These are phyloP conservation scores for Penicillium sp. DNA, from an alignment of 2,329 filamentous ascomycete species.

Conservation along the genomic window DNA sequence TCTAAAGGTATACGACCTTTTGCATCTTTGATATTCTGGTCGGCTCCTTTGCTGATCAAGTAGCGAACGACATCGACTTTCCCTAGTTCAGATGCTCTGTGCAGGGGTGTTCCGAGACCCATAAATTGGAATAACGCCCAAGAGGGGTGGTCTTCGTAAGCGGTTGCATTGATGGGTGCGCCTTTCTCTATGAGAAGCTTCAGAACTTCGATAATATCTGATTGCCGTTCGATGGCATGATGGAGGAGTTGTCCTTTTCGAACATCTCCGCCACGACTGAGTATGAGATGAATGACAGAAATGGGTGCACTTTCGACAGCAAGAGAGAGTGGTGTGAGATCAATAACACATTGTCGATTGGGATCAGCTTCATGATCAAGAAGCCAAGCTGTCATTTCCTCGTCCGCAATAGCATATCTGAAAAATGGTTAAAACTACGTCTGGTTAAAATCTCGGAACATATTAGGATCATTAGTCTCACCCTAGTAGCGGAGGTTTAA, in stretches of 20 bases:
- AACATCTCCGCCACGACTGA: slow-evolving; percentile 17
- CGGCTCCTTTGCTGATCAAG: slow-evolving; percentile 20
- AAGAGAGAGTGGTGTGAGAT: slow-evolving; percentile 26
- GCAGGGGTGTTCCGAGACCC: slow-evolving; percentile 21
- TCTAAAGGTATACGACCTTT: slow-evolving; percentile 21
- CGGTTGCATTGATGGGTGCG: slow-evolving; percentile 18
- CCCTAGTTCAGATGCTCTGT: slow-evolving; percentile 22
- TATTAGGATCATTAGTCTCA: slow-evolving; percentile 8
- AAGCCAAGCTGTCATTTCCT: slow-evolving; percentile 26
- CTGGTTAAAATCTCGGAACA: not conserved
- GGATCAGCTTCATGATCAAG: slow-evolving; percentile 29
- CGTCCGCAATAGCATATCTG: slow-evolving; percentile 20
- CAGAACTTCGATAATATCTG: slow-evolving; percentile 18
- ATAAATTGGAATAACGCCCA: slow-evolving; percentile 19
- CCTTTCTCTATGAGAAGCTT: slow-evolving; percentile 19
- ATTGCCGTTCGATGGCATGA: slow-evolving; percentile 16
- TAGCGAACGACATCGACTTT: slow-evolving; percentile 22
- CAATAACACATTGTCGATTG: slow-evolving; percentile 23
- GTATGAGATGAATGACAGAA: slow-evolving; percentile 19
- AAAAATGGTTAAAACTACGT: not conserved
- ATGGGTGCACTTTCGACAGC: slow-evolving; percentile 22
- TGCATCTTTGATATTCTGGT: slow-evolving; percentile 18
- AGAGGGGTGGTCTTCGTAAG: slow-evolving; percentile 22
- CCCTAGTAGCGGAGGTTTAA: slow-evolving; percentile 21
- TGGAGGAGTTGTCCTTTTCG: slow-evolving; percentile 26